Evolutionary conservation across 192 early-diverging fungal genomes (phyloP), one percentile per base, ranked within the genome.

Genomic region (Chytriomyces sp.): DNA sequence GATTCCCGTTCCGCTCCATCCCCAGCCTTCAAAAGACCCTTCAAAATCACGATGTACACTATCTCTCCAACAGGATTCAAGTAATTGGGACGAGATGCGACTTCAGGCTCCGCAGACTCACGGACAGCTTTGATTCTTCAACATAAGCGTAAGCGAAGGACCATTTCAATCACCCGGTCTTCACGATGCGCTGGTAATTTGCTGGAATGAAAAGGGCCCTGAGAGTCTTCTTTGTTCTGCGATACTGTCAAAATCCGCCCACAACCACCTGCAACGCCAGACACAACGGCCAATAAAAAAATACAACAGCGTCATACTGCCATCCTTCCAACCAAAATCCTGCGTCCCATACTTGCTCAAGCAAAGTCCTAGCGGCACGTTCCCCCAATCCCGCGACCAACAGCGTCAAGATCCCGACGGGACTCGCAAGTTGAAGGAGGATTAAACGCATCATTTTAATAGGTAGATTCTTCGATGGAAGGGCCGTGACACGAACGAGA

Each of bases 241-340:
- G 41, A n/a, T 49, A n/a, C 41, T 49, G 41, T n/a, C 22, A 49
- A 49, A 49, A 49, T n/a, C 65, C 65, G 6, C 61, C 73, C 22
- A 79, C 54, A 59, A 85, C 53, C n/a, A 80, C 61, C 65, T 80
- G 77, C 36, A 73, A 72, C 5, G 66, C 80, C 72, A 82, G 17
- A 59, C 72, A 72, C 40, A 85, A 54, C 10, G 84, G 84, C 77
- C 79, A 81, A 37, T 76, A 82, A 25, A 75, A 19, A 44, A 72
- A 55, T 4, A 58, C 59, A 30, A 83, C 26, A 52, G 74, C 76
- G 14, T 74, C 76, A 55, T 81, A 39, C 14, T 79, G 22, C 76
- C 74, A 78, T 4, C 74, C 76, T 6, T 82, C 81, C 79, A 80
- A 83, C 54, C 79, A 37, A 8, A 49, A 41, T 72, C 75, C 79